These are phyloP conservation scores for Voacanga thouarsii DNA, from an alignment of 257 asterid species.

Conservation along the genomic window DNA sequence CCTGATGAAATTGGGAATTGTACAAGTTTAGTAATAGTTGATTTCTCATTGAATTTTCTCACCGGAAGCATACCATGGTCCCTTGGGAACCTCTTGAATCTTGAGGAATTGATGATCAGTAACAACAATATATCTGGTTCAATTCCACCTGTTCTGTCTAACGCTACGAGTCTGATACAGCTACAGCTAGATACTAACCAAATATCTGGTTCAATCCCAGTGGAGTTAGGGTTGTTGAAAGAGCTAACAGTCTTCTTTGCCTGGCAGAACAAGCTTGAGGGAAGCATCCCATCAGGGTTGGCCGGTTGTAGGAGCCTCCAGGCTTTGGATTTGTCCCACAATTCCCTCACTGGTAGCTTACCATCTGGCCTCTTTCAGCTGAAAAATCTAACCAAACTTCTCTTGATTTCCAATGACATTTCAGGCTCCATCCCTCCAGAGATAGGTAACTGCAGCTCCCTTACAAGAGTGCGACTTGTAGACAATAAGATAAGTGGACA, in stretches of 20 bases:
- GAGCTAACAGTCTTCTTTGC: conserved; percentile 62
- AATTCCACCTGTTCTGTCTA: conserved; percentile 62
- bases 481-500: conserved; percentile 59
- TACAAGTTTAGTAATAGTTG: conserved; percentile 43
- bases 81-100: conserved; percentile 54
- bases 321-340: conserved; percentile 66
- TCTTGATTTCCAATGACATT: conserved; percentile 55
- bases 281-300: conserved; percentile 55
- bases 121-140: conserved; percentile 73
- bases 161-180: conserved; percentile 55
- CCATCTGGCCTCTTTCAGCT: conserved; percentile 59
- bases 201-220: conserved; percentile 58
- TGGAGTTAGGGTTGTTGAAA: conserved; percentile 50
- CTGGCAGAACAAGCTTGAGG: conserved; percentile 78
- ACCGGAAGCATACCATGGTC: conserved; percentile 54
- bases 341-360: conserved; percentile 56
- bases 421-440: conserved; percentile 68
- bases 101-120: conserved; percentile 72
- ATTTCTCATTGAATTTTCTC: conserved; percentile 51
- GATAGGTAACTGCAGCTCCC: conserved; percentile 59
- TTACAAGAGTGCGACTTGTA: conserved; percentile 51
- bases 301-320: conserved; percentile 68
- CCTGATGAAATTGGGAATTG: conserved; percentile 64
- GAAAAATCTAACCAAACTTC: conserved; percentile 60
- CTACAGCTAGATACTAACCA: conserved; percentile 69